These are phyloP conservation scores for Alternaria sp. DNA, from an alignment of 2,329 filamentous ascomycete genomes.

Conservation along the genomic window DNA sequence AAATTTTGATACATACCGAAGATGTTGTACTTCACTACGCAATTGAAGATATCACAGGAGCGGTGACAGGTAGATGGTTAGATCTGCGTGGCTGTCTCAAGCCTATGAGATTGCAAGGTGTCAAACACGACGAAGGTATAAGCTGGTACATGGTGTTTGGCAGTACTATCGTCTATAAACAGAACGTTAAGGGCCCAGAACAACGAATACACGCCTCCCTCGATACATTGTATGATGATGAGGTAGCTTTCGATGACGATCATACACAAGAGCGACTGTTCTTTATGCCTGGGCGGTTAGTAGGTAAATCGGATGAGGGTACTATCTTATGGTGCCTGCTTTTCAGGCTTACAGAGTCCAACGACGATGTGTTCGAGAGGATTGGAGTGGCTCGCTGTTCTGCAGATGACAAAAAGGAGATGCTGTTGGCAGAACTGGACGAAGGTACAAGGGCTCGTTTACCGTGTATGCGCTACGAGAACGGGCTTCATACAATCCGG, in stretches of 20 bases:
- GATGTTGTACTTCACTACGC: constrained; percentile 6
- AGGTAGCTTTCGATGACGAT: not conserved
- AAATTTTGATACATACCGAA: too few species aligned
- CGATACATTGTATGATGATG: not conserved
- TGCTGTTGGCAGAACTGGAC: constrained; percentile 11
- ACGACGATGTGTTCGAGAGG: too few species aligned
- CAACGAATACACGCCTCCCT: too few species aligned
- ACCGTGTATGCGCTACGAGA: constrained; percentile 21
- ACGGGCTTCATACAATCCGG: constrained; percentile 20
- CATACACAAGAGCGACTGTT: not conserved
- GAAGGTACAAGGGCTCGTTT: constrained; percentile 16
- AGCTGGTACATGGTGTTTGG: not conserved
- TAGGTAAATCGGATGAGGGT: too few species aligned
- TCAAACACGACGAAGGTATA: not conserved
- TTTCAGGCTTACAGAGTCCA: too few species aligned
- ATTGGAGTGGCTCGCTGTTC: too few species aligned
- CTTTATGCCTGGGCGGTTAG: too few species aligned
- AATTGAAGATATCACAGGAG: constrained; percentile 17
- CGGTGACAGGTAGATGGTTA: constrained; percentile 15
- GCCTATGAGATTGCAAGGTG: not conserved
- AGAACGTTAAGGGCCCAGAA: too few species aligned
- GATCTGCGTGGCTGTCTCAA: constrained; percentile 12
- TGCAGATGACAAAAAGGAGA: not conserved
- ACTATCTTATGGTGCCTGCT: too few species aligned
- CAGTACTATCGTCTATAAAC: too few species aligned